A percentile compares a stretch with the other conserved stretches of the same genome.
These are phyloP conservation scores for Pseudotulostoma volvatum DNA, from an alignment of 495 filamentous ascomycete genomes.

Conservation along the genomic window DNA sequence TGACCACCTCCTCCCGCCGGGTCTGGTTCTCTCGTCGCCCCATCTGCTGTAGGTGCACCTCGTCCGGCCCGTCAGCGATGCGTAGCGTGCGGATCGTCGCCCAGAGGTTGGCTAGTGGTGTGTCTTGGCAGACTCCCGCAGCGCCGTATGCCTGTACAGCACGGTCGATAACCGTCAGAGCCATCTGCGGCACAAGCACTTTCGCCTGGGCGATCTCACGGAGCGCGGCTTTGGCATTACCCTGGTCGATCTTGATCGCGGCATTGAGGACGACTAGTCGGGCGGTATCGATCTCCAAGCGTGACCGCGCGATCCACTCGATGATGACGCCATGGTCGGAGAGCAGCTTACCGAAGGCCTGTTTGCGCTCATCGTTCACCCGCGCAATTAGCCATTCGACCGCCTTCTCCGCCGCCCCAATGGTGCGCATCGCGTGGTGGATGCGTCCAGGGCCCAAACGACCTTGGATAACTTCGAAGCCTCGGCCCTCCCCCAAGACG, in stretches of 20 bases:
- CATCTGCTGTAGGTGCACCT: conserved; percentile 86
- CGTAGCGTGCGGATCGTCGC: conserved; percentile 64
- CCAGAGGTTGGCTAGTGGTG: conserved; percentile 78
- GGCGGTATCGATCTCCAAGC: conserved; percentile 79
- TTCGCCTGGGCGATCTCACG: conserved; percentile 82
- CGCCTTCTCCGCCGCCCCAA: conserved; percentile 71
- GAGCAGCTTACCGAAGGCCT: conserved; percentile 66
- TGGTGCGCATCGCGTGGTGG: conserved; percentile 84
- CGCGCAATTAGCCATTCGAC: conserved; percentile 80
- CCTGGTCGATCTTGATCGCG: conserved; percentile 73
- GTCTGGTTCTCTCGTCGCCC: conserved; percentile 69
- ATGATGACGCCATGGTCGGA: conserved; percentile 78
- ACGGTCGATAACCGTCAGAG: conserved; percentile 67
- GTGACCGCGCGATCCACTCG: conserved; percentile 81
- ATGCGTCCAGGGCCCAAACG: conserved; percentile 83
- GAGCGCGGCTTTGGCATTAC: conserved; percentile 61
- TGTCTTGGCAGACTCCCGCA: conserved; percentile 79
- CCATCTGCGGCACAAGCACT: conserved; percentile 62
- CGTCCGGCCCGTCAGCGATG: conserved; percentile 83
- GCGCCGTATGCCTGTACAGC: conserved; percentile 78
- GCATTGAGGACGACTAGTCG: conserved; percentile 78
- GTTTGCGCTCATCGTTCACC: conserved; percentile 76
- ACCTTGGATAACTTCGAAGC: conserved; percentile 95
- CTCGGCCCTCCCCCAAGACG: conserved; percentile 75
- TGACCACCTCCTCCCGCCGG: conserved; percentile 40